Evolutionary conservation across 1,284 basidiomycete genomes (phyloP).

Genomic region (Pyrrhoderma lamaoense): DNA sequence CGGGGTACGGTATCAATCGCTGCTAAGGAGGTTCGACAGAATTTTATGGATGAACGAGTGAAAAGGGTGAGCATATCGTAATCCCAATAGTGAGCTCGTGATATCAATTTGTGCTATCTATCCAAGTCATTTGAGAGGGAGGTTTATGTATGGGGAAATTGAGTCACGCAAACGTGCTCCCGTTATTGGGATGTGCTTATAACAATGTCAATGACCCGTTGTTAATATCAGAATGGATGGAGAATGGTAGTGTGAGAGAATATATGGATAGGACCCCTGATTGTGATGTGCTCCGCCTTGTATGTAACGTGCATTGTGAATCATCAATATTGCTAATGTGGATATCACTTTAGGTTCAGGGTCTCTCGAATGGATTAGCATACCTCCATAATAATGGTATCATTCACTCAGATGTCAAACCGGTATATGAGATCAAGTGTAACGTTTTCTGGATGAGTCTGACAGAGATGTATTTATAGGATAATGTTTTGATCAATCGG

Average conservation of each 20-base stretch:
- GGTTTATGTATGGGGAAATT: slow-evolving; percentile 9
- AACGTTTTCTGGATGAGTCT: neutral
- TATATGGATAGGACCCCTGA: neutral
- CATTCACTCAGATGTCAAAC: slow-evolving; percentile 10
- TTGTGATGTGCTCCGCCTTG: neutral
- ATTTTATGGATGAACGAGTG: no score
- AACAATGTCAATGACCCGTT: no score
- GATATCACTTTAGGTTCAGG: neutral
- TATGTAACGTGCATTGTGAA: neutral
- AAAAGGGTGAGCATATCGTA: no score
- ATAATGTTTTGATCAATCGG: neutral
- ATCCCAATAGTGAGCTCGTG: no score
- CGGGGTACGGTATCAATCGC: no score
- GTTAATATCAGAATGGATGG: slow-evolving; percentile 12
- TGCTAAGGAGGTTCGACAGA: no score
- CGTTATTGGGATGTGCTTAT: slow-evolving; percentile 6
- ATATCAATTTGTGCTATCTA: no score
- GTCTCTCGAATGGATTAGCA: slow-evolving; percentile 3
- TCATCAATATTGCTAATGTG: neutral
- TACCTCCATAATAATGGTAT: slow-evolving; percentile 9
- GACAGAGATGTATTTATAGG: neutral
- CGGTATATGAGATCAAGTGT: neutral
- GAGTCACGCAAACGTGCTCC: slow-evolving; percentile 9
- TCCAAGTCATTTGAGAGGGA: slow-evolving; percentile 14
- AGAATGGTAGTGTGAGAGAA: neutral